A percentile compares a stretch with the other conserved stretches of the same genome.
phyloP scores from a whole-genome alignment of 495 filamentous ascomycete genomes.

The Immersiella caudata region DNA sequence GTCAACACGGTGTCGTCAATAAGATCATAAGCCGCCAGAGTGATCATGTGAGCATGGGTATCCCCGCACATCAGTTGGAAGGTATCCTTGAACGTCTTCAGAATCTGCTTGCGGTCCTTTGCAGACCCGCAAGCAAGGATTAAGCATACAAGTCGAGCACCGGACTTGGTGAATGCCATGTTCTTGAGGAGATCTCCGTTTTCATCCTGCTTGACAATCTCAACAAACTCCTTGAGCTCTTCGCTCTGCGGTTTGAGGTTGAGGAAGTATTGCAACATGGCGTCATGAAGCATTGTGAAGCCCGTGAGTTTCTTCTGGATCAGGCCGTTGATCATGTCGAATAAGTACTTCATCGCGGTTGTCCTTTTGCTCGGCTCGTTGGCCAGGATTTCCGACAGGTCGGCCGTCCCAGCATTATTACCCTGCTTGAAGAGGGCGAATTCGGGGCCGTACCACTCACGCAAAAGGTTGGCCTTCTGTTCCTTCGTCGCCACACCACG shows the following conservation, averaged over 20 bases:
- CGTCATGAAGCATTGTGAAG: conserved; percentile 95
- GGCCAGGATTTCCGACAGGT: conserved; percentile 72
- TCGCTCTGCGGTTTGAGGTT: conserved; percentile 73
- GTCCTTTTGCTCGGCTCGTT: conserved; percentile 79
- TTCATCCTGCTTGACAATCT: conserved; percentile 87
- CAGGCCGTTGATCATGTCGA: conserved; percentile 83
- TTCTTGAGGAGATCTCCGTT: conserved; percentile 88
- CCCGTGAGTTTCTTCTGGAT: conserved; percentile 94
- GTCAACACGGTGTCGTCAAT: conserved; percentile 90
- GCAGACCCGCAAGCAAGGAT: conserved; percentile 80
- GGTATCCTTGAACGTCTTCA: conserved; percentile 83
- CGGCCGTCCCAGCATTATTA: conserved; percentile 52
- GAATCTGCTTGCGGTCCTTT: conserved; percentile 88
- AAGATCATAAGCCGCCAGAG: conserved; percentile 83
- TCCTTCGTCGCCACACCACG: conserved; percentile 77
- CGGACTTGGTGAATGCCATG: conserved; percentile 90
- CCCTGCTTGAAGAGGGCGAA: conserved; percentile 77
- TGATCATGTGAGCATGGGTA: conserved; percentile 72
- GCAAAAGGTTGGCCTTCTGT: conserved; percentile 77
- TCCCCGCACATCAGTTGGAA: conserved; percentile 82
- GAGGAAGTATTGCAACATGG: conserved; percentile 95
- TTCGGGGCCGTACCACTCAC: conserved; percentile 97
- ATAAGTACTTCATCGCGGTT: conserved; percentile 80
- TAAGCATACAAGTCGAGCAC: conserved; percentile 77
- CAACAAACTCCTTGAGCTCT: conserved; percentile 84